These are phyloP conservation scores for Gloeophyllum trabeum DNA, from an alignment of 768 basidiomycete genomes.

Conservation along the genomic window DNA sequence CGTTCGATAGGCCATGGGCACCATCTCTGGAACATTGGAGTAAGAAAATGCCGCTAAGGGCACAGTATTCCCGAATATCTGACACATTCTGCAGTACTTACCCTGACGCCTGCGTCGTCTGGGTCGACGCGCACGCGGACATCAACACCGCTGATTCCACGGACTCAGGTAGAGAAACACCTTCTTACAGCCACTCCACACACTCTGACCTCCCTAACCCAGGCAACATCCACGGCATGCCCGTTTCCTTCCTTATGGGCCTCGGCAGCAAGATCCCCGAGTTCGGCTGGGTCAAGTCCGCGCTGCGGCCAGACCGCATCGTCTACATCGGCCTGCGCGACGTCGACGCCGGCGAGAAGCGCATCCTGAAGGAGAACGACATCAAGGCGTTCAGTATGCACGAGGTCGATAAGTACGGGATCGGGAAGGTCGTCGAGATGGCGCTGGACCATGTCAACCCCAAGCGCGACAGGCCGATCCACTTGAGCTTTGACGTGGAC, in stretches of 20 bases:
- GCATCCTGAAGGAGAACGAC: constrained; percentile 77
- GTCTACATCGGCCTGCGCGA: constrained; percentile 98
- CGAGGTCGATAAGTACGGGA: constrained; percentile 70
- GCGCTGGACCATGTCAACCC: constrained; percentile 93
- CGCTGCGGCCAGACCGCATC: constrained; percentile 59
- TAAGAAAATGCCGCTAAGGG: constrained; percentile 18
- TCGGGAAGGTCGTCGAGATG: constrained; percentile 93
- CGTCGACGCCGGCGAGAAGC: constrained; percentile 81
- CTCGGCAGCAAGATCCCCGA: constrained; percentile 25
- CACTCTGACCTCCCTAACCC: too few species aligned
- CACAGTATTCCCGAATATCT: constrained; percentile 1
- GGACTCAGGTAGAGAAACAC: constrained; percentile 39
- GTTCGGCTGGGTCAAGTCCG: constrained; percentile 51
- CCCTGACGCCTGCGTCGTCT: constrained; percentile 80
- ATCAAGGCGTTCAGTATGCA: constrained; percentile 60
- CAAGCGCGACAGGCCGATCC: constrained; percentile 72
- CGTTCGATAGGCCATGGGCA: constrained; percentile 67
- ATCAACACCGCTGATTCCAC: constrained; percentile 88
- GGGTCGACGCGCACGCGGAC: constrained; percentile 97
- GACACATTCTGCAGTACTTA: constrained; percentile 34
- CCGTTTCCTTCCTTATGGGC: constrained; percentile 83
- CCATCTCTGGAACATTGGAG: constrained; percentile 83
- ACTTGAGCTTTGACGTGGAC: constrained; percentile 95
- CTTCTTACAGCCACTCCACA: not conserved
- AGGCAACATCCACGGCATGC: constrained; percentile 99